Evolutionary conservation across 2,329 filamentous ascomycete genomes (phyloP), one percentile per base, ranked within the genome.

Genomic region (Aspergillus brasiliensis): DNA sequence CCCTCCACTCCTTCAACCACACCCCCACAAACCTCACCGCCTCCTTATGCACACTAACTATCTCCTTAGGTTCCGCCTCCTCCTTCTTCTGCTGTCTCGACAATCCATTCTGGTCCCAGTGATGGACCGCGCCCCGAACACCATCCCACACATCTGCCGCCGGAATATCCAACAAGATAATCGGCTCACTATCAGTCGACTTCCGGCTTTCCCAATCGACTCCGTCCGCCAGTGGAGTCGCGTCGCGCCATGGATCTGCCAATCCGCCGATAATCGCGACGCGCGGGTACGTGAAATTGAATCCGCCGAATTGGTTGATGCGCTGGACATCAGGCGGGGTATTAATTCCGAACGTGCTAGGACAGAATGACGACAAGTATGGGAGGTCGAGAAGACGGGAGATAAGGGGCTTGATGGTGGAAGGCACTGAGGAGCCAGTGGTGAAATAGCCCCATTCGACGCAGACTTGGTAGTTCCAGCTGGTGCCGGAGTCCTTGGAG

Each of bases 221-320:
- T 1, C 80, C 83, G n/a, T 86, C 83, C 0, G 87, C 88, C 52
- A 94, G 87, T 0, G 89, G 86, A 0, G 88, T 90, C 0, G 89
- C 90, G 0, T 86, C 85, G 17, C 88, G 84, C 92, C 92, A 96
- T 0, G 91, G 91, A 70, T 96, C 92, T 58, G 86, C 85, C 63
- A 91, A 84, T 27, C 91, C 91, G 62, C 92, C 91, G 40, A 96
- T 80, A 51, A 91, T 83, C 2, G 92, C 92, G 0, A 96, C 83
- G 1, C 91, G 88, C 1, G 88, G 84, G 71, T 91, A 92, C 48
- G 84, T 83, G 67, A 95, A 88, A 71, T 84, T 78, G 74, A 87
- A 90, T 11, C 87, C 90, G 44, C 92, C 92, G 64, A 90, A 88
- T 70, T 88, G 87, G 80, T 96, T 95, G 74, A 95, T 86, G 0